These are phyloP conservation scores for Daldinia caldariorum DNA, from an alignment of 495 filamentous ascomycete genomes.

Conservation along the genomic window DNA sequence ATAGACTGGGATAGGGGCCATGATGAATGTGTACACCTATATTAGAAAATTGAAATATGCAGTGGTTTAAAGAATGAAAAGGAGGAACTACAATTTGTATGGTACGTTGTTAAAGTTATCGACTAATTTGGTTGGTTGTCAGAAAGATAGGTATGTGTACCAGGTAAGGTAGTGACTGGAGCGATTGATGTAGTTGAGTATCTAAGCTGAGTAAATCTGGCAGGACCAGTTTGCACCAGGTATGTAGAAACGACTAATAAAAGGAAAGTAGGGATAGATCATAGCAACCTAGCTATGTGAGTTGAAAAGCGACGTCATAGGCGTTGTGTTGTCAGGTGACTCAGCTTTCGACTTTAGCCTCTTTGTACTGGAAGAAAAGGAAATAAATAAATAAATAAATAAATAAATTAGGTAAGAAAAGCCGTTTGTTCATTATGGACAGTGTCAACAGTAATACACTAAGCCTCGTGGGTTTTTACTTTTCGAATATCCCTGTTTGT, in stretches of 20 bases:
- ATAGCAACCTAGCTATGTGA: background rate
- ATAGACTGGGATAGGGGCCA: slow-evolving; percentile 69
- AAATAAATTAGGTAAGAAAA: background rate
- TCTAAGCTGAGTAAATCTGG: slow-evolving; percentile 5
- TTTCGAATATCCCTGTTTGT: background rate
- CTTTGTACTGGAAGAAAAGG: background rate
- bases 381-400: background rate
- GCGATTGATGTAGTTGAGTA: background rate
- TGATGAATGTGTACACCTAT: slow-evolving; percentile 40
- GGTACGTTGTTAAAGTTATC: slow-evolving; percentile 5
- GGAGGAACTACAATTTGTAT: background rate
- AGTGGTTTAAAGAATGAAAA: background rate
- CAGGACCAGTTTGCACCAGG: background rate
- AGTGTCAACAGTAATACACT: background rate
- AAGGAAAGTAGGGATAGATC: slow-evolving; percentile 1
- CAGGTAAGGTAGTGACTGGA: too few species aligned
- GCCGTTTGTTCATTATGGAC: background rate
- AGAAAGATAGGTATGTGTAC: too few species aligned
- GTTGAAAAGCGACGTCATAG: slow-evolving; percentile 41
- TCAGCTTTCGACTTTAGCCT: slow-evolving; percentile 21
- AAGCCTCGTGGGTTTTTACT: background rate
- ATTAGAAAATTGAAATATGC: background rate
- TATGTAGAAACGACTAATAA: too few species aligned
- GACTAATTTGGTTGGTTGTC: background rate
- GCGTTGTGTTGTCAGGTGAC: slow-evolving; percentile 33